Evolutionary conservation across 768 basidiomycete genomes (phyloP).

Genomic region (Mycena leptocephala): DNA sequence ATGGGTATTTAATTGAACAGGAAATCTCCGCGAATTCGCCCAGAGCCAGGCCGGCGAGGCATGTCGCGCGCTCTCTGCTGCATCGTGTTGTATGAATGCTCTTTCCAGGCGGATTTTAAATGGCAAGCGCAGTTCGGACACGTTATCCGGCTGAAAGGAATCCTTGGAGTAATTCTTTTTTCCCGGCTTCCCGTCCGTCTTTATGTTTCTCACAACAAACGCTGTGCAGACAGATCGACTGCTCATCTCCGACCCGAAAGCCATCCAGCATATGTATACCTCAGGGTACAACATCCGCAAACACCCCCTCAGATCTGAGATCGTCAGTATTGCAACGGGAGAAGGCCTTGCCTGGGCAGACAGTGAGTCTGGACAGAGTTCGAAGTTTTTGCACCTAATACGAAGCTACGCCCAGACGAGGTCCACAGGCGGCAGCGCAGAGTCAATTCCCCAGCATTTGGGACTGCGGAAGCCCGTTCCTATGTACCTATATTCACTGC

Average conservation of each 20-base stretch:
- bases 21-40: too few species aligned
- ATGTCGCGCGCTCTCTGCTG: too few species aligned
- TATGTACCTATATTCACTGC: too few species aligned
- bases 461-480: conserved; percentile 65
- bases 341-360: conserved; percentile 71
- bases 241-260: conserved; percentile 70
- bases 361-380: conserved; percentile 48
- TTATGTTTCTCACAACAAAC: neutral
- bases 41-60: too few species aligned
- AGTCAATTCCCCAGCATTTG: conserved; percentile 71
- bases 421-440: conserved; percentile 70
- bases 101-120: conserved; percentile 67
- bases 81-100: too few species aligned
- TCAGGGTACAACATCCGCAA: conserved; percentile 70
- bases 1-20: too few species aligned
- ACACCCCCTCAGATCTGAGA: conserved; percentile 65
- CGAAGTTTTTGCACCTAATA: too few species aligned
- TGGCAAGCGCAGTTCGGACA: too few species aligned
- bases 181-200: neutral
- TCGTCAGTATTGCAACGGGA: conserved; percentile 67
- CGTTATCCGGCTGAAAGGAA: conserved; percentile 64
- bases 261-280: conserved; percentile 60
- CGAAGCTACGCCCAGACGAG: too few species aligned
- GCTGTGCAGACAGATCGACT: conserved; percentile 69
- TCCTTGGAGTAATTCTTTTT: conserved; percentile 32